Percentiles rank a stretch among this genome's conserved stretches.
phyloP scores from a whole-genome alignment of 345 rosid species.

The Psidium friedrichsthalianum region DNA sequence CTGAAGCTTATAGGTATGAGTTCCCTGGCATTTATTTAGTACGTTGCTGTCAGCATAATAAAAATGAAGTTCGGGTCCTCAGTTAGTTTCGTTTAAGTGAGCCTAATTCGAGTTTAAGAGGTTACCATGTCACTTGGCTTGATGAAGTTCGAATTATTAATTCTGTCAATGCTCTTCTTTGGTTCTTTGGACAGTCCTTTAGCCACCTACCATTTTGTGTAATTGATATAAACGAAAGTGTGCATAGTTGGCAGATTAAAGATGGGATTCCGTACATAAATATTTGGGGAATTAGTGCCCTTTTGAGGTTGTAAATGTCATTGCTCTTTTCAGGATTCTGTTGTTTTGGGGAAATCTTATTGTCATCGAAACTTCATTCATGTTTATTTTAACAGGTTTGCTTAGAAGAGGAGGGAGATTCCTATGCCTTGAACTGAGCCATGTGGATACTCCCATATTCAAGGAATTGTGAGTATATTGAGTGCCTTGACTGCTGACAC shows the following conservation, averaged over 20 bases:
- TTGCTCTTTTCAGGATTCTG: neutral
- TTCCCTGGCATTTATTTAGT: neutral
- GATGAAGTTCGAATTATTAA: neutral
- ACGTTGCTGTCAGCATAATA: neutral
- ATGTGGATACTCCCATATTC: constrained; percentile 71
- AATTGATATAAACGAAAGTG: neutral
- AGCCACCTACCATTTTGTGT: neutral
- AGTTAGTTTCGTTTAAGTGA: neutral
- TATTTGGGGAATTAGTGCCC: neutral
- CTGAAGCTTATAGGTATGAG: constrained; percentile 68
- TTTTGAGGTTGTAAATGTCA: neutral
- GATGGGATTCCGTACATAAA: neutral
- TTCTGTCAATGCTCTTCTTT: neutral
- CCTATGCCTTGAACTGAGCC: constrained; percentile 92
- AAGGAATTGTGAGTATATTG: constrained; percentile 45
- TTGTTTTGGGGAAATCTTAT: neutral
- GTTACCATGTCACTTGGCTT: neutral
- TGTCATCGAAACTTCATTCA: neutral
- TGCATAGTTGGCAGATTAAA: neutral
- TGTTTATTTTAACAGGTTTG: constrained; percentile 30
- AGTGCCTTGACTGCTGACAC: neutral
- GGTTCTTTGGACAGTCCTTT: neutral
- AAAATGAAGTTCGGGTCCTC: neutral
- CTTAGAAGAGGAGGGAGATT: constrained; percentile 90
- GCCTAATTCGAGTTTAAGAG: neutral